Conservation (phyloP, 345 rosid species). For the Viola odorata region DNA sequence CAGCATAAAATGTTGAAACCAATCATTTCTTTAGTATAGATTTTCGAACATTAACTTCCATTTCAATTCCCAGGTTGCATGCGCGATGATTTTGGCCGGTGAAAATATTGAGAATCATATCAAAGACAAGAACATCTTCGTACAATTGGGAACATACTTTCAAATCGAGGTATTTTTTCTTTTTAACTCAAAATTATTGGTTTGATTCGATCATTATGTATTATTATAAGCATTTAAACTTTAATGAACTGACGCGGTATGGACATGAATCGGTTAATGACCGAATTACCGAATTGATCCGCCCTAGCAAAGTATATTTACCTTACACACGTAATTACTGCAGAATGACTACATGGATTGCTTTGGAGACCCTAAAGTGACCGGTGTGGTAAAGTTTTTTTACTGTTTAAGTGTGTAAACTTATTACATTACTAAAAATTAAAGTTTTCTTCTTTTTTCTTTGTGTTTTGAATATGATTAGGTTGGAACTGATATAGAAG, state of each 20-base stretch:
- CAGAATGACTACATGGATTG: slow-evolving; percentile 87
- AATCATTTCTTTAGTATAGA: too few relatives aligned
- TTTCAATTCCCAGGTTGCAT: slow-evolving; percentile 54
- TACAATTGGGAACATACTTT: slow-evolving; percentile 75
- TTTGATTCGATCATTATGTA: neutral
- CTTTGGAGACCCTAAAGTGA: slow-evolving; percentile 63
- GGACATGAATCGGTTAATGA: too few relatives aligned
- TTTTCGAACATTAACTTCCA: too few relatives aligned
- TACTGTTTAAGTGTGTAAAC: neutral
- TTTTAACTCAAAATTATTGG: neutral
- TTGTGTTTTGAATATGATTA: slow-evolving; percentile 14
- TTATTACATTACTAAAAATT: neutral
- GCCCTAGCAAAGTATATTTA: too few relatives aligned
- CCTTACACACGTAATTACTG: too few relatives aligned
- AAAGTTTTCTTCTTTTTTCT: neutral
- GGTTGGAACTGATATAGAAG: slow-evolving; percentile 88
- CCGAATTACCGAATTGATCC: too few relatives aligned
- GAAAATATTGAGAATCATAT: slow-evolving; percentile 60
- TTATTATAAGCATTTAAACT: slow-evolving; percentile 1
- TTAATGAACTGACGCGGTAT: too few relatives aligned
- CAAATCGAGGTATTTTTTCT: slow-evolving; percentile 60
- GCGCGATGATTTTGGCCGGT: slow-evolving; percentile 71
- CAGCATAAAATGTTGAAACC: too few relatives aligned
- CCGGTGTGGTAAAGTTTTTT: slow-evolving; percentile 53
- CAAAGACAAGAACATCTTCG: slow-evolving; percentile 55